Evolutionary conservation across 192 early-diverging fungal genomes (phyloP), one percentile per base, ranked within the genome.

Genomic region (Borealophlyctis nickersoniae): DNA sequence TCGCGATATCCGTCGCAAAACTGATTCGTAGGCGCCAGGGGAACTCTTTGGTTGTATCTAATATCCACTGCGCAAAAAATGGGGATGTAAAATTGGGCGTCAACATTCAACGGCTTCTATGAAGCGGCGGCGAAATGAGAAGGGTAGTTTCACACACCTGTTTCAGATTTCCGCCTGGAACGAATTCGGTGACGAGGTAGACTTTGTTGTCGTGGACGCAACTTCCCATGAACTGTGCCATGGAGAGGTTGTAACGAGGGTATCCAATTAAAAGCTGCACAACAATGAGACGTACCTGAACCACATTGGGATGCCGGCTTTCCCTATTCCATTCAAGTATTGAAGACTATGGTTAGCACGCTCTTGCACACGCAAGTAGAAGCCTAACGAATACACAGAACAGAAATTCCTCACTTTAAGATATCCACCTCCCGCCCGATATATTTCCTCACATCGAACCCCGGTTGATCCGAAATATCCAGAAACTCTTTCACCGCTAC

Each of bases 401-500:
- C n/a, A n/a, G n/a, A n/a, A n/a, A n/a, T n/a, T n/a, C n/a, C n/a
- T n/a, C 49, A 71, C 72, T 58, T 69, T 19, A 78, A 62, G 31
- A 78, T 78, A 11, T 72, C 76, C 19, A 74, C 58, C 49, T 78
- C 76, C 2, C 76, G 60, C 49, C 70, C 72, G 29, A 78, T 66
- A 36, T 78, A 78, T 36, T 78, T 78, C 36, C 72, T 39, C 29
- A 78, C 11, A 52, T 78, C 70, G 48, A 72, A 73, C 13, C 57
- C 52, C 1, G 65, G 55, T 34, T 74, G 65, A 26, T 67, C 67
- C 24, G 65, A 26, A 36, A 77, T 70, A 51, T 77, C 76, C n/a
- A 74, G 52, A 64, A 78, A 74, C 53, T 66, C 63, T 56, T 78
- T 78, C 27, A 78, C 69, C n/a, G 76, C 76, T 35, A 78, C 76